Evolutionary conservation across 2,329 filamentous ascomycete species (phyloP), one percentile per base, ranked within the genome.

Genomic region (Colletotrichum simmondsii): DNA sequence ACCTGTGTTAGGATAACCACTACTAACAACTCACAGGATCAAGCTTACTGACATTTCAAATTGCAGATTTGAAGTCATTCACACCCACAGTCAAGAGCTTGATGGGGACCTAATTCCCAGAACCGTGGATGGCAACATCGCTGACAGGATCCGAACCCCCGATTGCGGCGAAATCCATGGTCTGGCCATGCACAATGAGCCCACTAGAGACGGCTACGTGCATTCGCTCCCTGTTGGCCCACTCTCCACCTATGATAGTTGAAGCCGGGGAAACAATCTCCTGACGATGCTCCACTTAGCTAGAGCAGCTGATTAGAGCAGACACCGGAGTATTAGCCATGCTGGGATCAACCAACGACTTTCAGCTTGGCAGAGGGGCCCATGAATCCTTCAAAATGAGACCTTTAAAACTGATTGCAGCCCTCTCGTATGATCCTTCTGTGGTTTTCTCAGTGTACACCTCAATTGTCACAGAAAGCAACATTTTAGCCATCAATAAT

Each of bases 311-410:
- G 46, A 63, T 30, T 35, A 26, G 42, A 62, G 30, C 28, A 53
- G n/a, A 28, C 28, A 53, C 6, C 60, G 5, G 11, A 26, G 30
- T 35, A 42, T 14, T 32, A n/a, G 19, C n/a, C 28, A 32, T 11
- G n/a, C 60, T 28, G 6, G 60, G 26, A 24, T 30, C 42, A 53
- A 10, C 60, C 60, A 63, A 63, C 59, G 4, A 62, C 60, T 22
- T 19, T 53, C n/a, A 30, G 30, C 46, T 63, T 63, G 60, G 60
- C 60, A 61, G 42, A 53, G 46, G 60, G 60, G 60, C 28, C 19
- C 35, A 3, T 28, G 28, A 46, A 63, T 63, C 60, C 46, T 63
- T 63, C 12, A 22, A 32, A 49, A 26, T 26, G 12, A 35, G 22
- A 5, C 53, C n/a, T 28, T 28, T 26, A 19, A 26, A 28, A 22